Conservation (phyloP, 2,329 filamentous ascomycete genomes). For the Amylocarpus encephaloides region DNA sequence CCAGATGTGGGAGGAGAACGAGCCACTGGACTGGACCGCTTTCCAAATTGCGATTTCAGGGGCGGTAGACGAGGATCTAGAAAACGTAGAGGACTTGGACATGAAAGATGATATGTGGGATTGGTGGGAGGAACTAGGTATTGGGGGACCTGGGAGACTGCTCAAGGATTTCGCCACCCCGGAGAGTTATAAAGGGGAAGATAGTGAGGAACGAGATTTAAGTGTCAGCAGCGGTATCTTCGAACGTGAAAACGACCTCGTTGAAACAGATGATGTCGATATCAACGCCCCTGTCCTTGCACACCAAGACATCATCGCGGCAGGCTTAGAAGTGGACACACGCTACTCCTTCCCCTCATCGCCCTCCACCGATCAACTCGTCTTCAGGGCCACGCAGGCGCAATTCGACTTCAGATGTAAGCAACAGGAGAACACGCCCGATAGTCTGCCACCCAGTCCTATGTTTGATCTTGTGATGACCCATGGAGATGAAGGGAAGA, state of each 20-base stretch:
- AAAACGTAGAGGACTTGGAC: slow-evolving; percentile 16
- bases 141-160: neutral
- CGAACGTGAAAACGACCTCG: neutral
- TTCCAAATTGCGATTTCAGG: slow-evolving; percentile 60
- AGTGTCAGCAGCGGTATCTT: neutral
- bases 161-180: neutral
- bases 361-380: neutral
- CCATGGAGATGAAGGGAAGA: slow-evolving; percentile 4
- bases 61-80: slow-evolving; percentile 39
- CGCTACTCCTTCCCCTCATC: neutral
- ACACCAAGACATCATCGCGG: neutral
- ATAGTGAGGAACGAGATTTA: neutral
- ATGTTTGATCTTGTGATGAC: slow-evolving; percentile 18
- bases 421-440: neutral
- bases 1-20: slow-evolving; percentile 32
- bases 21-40: slow-evolving; percentile 55
- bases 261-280: neutral
- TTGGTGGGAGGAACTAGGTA: slow-evolving; percentile 23
- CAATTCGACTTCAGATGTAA: neutral
- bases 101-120: slow-evolving; percentile 19
- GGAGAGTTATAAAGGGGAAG: neutral
- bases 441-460: slow-evolving; percentile 23
- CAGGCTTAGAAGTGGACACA: neutral
- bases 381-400: neutral
- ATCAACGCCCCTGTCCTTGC: neutral